A percentile compares a stretch with the other conserved stretches of the same genome.
phyloP scores from a whole-genome alignment of 441 rosid genomes.

The Pelargonium fulgidum region DNA sequence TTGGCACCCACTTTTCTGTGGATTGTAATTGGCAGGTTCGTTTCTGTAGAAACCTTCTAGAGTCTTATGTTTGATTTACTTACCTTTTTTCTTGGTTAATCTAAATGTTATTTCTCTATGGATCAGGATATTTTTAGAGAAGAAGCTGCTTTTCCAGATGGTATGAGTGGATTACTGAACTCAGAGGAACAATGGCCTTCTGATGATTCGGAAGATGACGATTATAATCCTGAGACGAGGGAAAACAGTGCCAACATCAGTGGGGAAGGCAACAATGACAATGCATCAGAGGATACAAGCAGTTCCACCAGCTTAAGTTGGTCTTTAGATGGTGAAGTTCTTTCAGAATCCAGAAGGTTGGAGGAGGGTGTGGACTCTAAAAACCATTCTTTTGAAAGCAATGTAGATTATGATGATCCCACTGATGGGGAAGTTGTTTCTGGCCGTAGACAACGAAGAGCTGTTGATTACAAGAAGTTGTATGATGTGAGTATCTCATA shows the following conservation, averaged over 20 bases:
- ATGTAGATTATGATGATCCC: constrained; percentile 45
- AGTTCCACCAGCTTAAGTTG: constrained; percentile 70
- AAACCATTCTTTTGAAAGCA: constrained; percentile 36
- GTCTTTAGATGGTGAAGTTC: constrained; percentile 62
- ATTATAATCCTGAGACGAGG: constrained; percentile 75
- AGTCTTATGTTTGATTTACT: background rate
- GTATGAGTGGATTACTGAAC: constrained; percentile 44
- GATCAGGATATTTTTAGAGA: constrained; percentile 75
- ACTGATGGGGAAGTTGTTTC: constrained; percentile 55
- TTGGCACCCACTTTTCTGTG: constrained; percentile 67
- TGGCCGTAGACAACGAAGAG: constrained; percentile 73
- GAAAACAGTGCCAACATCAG: constrained; percentile 38
- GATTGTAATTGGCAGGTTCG: constrained; percentile 80
- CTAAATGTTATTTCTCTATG: constrained; percentile 17
- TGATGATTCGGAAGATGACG: constrained; percentile 89
- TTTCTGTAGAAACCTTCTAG: background rate
- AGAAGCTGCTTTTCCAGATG: constrained; percentile 66
- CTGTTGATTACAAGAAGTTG: constrained; percentile 79
- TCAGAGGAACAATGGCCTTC: constrained; percentile 89
- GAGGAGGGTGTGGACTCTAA: constrained; percentile 28
- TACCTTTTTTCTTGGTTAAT: constrained; percentile 14
- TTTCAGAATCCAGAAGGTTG: constrained; percentile 42
- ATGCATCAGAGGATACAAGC: constrained; percentile 38
- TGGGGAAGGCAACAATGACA: constrained; percentile 44
- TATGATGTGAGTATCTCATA: constrained; percentile 57